Percentiles rank a stretch among this genome's conserved stretches.
Evolutionary conservation across 2,329 filamentous ascomycete species (phyloP).

Genomic region (Aspergillus spinulosporus): DNA sequence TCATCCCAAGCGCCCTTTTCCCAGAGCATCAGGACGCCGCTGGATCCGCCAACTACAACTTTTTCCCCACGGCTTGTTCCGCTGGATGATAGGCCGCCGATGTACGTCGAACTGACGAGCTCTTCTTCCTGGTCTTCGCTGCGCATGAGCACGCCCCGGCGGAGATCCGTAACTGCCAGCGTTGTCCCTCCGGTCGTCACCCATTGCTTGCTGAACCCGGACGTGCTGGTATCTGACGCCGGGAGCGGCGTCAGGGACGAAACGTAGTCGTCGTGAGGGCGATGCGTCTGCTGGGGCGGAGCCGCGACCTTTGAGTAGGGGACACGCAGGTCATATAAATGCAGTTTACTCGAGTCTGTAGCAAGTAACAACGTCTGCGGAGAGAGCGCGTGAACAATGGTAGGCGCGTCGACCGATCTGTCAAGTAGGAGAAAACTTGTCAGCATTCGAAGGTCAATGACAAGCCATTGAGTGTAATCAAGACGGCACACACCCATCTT

Average conservation of each 20-base stretch:
- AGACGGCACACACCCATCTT: conserved; percentile 41
- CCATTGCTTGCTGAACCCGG: conserved; percentile 91
- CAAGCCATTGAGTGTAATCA: not conserved
- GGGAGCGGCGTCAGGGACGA: conserved; percentile 84
- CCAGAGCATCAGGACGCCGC: conserved; percentile 87
- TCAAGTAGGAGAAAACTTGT: conserved; percentile 15
- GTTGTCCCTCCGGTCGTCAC: conserved; percentile 90
- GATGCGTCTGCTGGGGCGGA: conserved; percentile 75
- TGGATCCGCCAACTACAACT: conserved; percentile 73
- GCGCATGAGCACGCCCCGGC: conserved; percentile 79
- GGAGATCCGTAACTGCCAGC: conserved; percentile 82
- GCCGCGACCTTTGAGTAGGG: conserved; percentile 55
- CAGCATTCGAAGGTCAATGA: not conserved
- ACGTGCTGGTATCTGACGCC: conserved; percentile 75
- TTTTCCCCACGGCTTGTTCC: conserved; percentile 70
- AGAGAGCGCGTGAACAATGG: conserved; percentile 77
- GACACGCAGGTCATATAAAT: conserved; percentile 81
- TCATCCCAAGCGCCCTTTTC: conserved; percentile 95
- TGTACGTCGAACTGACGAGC: conserved; percentile 75
- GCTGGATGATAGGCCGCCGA: conserved; percentile 70
- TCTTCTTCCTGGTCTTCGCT: conserved; percentile 97
- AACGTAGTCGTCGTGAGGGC: conserved; percentile 89
- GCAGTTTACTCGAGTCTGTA: conserved; percentile 85
- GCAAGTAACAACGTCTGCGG: conserved; percentile 85
- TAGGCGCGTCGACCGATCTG: conserved; percentile 66